Conservation (phyloP, 352 stramenopile species). For the Pythium diclinum region DNA sequence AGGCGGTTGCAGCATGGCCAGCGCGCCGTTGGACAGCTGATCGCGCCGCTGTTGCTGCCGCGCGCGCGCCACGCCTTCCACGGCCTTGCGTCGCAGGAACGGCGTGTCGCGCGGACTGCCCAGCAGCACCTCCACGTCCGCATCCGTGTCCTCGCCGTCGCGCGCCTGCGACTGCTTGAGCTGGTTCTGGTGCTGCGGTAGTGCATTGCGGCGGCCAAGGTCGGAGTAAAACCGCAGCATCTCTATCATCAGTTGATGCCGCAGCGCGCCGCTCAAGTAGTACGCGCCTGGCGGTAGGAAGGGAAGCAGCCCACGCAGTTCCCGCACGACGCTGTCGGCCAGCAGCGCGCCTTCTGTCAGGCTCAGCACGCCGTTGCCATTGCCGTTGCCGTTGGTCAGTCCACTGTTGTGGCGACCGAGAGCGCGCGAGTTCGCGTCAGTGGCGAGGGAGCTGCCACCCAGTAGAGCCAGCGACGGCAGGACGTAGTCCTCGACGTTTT, state of each 20-base stretch:
- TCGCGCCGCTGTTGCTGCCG: slow-evolving; percentile 35
- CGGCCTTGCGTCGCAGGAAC: slow-evolving; percentile 64
- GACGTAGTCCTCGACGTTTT: slow-evolving; percentile 46
- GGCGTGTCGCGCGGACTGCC: slow-evolving; percentile 67
- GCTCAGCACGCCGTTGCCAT: slow-evolving; percentile 27
- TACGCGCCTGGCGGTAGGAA: slow-evolving; percentile 47
- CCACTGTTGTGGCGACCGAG: not conserved
- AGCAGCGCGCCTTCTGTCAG: slow-evolving; percentile 43
- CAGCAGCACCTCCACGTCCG: slow-evolving; percentile 38
- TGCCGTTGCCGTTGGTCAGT: not conserved
- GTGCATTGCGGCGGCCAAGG: slow-evolving; percentile 15
- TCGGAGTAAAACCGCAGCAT: slow-evolving; percentile 57
- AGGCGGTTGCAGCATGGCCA: slow-evolving; percentile 34
- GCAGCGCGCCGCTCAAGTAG: slow-evolving; percentile 44
- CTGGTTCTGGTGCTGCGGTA: not conserved
- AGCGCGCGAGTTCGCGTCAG: not conserved
- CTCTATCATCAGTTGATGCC: slow-evolving; percentile 44
- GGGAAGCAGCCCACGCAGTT: slow-evolving; percentile 47
- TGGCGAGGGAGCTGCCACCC: not conserved
- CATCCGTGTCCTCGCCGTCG: slow-evolving; percentile 8
- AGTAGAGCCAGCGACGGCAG: slow-evolving; percentile 32
- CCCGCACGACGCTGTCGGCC: slow-evolving; percentile 36
- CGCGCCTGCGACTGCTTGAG: not conserved
- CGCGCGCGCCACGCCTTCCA: slow-evolving; percentile 43
- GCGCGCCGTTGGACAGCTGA: slow-evolving; percentile 37